Evolutionary conservation across 176 grass and related monocot species (phyloP).

Genomic region (Phoenix roebelenii): DNA sequence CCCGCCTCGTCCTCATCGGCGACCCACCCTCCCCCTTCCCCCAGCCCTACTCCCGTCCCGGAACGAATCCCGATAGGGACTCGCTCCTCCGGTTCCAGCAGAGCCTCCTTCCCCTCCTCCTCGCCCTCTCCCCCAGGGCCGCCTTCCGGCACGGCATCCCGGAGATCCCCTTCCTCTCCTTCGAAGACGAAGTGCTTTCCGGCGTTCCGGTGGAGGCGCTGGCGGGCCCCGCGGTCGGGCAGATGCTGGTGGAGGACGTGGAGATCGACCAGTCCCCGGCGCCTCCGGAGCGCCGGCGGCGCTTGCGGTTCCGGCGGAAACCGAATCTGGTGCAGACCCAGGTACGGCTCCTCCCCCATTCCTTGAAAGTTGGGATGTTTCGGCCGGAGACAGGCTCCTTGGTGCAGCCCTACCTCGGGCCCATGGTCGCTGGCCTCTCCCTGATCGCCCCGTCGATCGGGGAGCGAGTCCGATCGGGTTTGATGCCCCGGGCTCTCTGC

Average conservation of each 20-base stretch:
- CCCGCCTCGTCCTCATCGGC: constrained; percentile 57
- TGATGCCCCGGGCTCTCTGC: constrained; percentile 49
- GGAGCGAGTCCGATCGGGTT: constrained; percentile 21
- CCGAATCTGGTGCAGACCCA: constrained; percentile 85
- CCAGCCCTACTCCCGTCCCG: constrained; percentile 13
- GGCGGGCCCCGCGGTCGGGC: constrained; percentile 43
- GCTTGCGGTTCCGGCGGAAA: constrained; percentile 81
- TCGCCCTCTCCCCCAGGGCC: constrained; percentile 52
- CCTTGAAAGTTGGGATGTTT: constrained; percentile 14
- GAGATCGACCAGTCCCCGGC: constrained; percentile 10
- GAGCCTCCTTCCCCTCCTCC: constrained; percentile 48
- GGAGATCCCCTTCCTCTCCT: constrained; percentile 62
- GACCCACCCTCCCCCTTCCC: constrained; percentile 27
- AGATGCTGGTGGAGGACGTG: constrained; percentile 91
- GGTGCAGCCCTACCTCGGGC: constrained; percentile 71
- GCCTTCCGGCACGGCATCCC: constrained; percentile 37
- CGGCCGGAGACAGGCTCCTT: constrained; percentile 24
- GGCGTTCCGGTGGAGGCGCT: constrained; percentile 26
- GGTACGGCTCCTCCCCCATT: constrained; percentile 29
- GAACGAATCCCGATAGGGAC: constrained; percentile 28
- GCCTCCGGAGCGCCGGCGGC: constrained; percentile 25
- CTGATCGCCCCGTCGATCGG: constrained; percentile 24
- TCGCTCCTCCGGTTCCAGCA: constrained; percentile 13
- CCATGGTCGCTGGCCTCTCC: constrained; percentile 53
- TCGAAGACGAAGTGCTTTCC: constrained; percentile 55